A percentile compares a stretch with the other conserved stretches of the same genome.
Evolutionary conservation across 495 filamentous ascomycete genomes (phyloP).

Genomic region (Bacidia rubella): DNA sequence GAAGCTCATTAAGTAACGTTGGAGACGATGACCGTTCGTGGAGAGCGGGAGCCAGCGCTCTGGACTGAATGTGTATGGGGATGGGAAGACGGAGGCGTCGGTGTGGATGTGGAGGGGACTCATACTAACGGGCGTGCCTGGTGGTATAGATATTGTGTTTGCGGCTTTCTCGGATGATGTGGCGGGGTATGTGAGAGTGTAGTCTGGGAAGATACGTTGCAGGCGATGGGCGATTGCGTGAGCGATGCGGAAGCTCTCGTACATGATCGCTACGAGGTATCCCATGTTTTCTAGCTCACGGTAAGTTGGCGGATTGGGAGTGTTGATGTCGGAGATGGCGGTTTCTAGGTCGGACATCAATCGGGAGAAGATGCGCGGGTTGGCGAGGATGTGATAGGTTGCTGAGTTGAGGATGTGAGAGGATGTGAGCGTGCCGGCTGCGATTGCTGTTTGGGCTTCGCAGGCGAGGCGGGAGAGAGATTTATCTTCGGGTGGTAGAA

Average conservation of each 20-base stretch:
- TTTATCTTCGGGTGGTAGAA: constrained; percentile 10
- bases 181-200: constrained; percentile 12
- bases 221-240: constrained; percentile 20
- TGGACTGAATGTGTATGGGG: constrained; percentile 17
- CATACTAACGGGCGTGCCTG: constrained; percentile 27
- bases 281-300: constrained; percentile 24
- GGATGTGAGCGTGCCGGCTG: constrained; percentile 36
- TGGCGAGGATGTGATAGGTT: constrained; percentile 16
- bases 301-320: constrained; percentile 12
- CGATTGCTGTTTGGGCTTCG: constrained; percentile 33
- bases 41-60: constrained; percentile 14
- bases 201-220: constrained; percentile 18
- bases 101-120: constrained; percentile 20
- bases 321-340: constrained; percentile 16
- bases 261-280: constrained; percentile 29
- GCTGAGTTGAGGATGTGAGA: constrained; percentile 26
- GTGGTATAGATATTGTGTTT: constrained; percentile 17
- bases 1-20: constrained; percentile 23
- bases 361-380: constrained; percentile 14
- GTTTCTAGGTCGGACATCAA: constrained; percentile 17
- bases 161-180: constrained; percentile 10
- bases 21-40: constrained; percentile 14
- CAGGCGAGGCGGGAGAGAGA: constrained; percentile 21
- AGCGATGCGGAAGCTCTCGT: constrained; percentile 30
- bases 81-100: constrained; percentile 15